A percentile compares a stretch with the other conserved stretches of the same genome.
Evolutionary conservation across 768 basidiomycete species (phyloP).

Genomic region (Suillus fuscotomentosus): DNA sequence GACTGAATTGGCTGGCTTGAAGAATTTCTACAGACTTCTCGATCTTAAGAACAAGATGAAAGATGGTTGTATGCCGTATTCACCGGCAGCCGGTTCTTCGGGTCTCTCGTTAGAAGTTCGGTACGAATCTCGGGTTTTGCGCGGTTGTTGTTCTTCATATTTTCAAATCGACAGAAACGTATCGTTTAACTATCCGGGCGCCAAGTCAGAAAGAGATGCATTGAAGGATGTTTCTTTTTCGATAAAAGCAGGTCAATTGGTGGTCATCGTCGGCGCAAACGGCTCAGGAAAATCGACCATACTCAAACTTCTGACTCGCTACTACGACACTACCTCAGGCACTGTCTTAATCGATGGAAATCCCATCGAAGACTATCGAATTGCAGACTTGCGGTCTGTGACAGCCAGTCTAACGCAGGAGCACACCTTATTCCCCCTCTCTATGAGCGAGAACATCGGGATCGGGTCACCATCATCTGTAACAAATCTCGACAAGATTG

Average conservation of each 20-base stretch:
- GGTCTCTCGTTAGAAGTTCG: conserved; percentile 20
- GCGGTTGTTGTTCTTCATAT: background rate
- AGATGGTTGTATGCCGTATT: conserved; percentile 25
- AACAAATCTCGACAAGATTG: conserved; percentile 14
- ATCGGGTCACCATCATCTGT: conserved; percentile 27
- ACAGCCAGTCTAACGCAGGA: conserved; percentile 45
- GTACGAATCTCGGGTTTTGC: conserved; percentile 7
- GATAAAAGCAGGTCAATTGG: conserved; percentile 31
- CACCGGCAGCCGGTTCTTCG: conserved; percentile 12
- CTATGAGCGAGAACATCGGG: conserved; percentile 40
- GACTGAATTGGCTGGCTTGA: conserved; percentile 17
- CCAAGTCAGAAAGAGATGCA: conserved; percentile 20
- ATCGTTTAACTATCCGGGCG: conserved; percentile 51
- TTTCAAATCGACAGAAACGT: conserved; percentile 38
- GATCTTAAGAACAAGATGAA: conserved; percentile 23
- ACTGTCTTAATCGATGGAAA: conserved; percentile 38
- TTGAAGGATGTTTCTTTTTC: conserved; percentile 28
- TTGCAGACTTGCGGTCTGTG: conserved; percentile 32
- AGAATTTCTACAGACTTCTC: conserved; percentile 19
- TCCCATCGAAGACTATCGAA: conserved; percentile 31
- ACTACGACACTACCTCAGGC: conserved; percentile 33
- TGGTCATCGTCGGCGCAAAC: conserved; percentile 34
- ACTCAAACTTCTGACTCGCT: conserved; percentile 39
- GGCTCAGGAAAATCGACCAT: conserved; percentile 37
- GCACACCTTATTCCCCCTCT: conserved; percentile 36